Evolutionary conservation across 2,329 filamentous ascomycete genomes (phyloP).

Genomic region (Cytospora paraplurivora): DNA sequence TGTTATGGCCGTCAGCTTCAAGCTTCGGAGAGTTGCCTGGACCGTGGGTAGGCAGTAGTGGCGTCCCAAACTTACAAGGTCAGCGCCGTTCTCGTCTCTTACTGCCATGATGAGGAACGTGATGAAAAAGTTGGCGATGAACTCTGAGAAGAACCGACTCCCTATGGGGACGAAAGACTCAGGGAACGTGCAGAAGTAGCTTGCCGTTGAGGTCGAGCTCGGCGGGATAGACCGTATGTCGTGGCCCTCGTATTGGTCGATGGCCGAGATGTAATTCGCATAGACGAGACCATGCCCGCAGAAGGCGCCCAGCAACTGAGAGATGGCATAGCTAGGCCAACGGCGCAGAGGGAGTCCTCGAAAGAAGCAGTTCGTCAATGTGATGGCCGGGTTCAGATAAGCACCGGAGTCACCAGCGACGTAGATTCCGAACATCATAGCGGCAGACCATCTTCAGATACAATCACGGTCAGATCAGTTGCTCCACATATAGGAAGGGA

Average conservation of each 20-base stretch:
- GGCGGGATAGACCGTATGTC: conserved; percentile 7
- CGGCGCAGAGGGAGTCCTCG: conserved; percentile 11
- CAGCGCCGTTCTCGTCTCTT: conserved; percentile 13
- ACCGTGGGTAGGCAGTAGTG: not conserved
- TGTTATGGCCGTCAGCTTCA: not conserved
- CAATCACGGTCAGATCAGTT: not conserved
- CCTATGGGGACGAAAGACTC: conserved; percentile 8
- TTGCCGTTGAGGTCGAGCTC: conserved; percentile 11
- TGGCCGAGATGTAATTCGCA: conserved; percentile 13
- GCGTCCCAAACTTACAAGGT: not conserved
- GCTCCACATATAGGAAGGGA: not conserved
- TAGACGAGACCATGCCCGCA: conserved; percentile 15
- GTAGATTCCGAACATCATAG: conserved; percentile 17
- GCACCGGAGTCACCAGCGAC: conserved; percentile 14
- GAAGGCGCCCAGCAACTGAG: conserved; percentile 12
- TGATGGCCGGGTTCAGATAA: conserved; percentile 19
- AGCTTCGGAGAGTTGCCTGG: not conserved
- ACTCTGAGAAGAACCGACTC: conserved; percentile 16
- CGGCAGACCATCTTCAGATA: conserved; percentile 10
- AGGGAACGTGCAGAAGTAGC: conserved; percentile 18
- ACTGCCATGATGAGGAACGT: conserved; percentile 7
- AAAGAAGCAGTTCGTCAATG: conserved; percentile 17
- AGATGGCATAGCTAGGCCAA: conserved; percentile 10
- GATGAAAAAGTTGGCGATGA: conserved; percentile 17
- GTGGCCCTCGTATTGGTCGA: conserved; percentile 18